These are phyloP conservation scores for Aspergillus sp. DNA, from an alignment of 2,329 filamentous ascomycete species.

Conservation along the genomic window DNA sequence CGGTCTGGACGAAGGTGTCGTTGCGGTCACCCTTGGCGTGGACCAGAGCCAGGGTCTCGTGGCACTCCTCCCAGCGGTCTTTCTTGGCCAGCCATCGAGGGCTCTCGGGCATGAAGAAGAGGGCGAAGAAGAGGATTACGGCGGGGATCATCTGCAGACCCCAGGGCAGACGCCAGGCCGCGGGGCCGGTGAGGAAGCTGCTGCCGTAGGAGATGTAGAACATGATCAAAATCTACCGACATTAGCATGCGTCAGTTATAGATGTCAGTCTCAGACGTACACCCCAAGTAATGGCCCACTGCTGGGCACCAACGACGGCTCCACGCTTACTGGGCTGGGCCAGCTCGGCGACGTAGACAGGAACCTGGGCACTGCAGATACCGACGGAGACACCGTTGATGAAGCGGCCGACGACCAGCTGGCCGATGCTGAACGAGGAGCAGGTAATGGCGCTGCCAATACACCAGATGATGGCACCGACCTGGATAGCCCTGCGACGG, in stretches of 20 bases:
- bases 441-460: slow-evolving; percentile 58
- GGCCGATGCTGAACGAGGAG: slow-evolving; percentile 62
- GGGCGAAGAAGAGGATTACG: slow-evolving; percentile 56
- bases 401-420: slow-evolving; percentile 68
- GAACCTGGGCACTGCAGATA: slow-evolving; percentile 69
- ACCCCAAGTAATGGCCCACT: slow-evolving; percentile 73
- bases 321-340: slow-evolving; percentile 57
- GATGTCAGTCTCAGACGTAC: background rate
- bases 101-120: slow-evolving; percentile 56
- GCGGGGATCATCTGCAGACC: slow-evolving; percentile 64
- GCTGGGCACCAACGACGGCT: slow-evolving; percentile 69
- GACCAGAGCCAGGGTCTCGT: slow-evolving; percentile 53
- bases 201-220: slow-evolving; percentile 64
- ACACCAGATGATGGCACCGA: slow-evolving; percentile 51
- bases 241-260: background rate
- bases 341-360: slow-evolving; percentile 69
- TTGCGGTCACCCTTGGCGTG: slow-evolving; percentile 66
- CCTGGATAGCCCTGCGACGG: slow-evolving; percentile 52
- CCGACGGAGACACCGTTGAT: slow-evolving; percentile 72
- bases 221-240: slow-evolving; percentile 60
- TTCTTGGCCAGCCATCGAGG: slow-evolving; percentile 64
- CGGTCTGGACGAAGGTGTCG: slow-evolving; percentile 64
- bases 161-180: slow-evolving; percentile 65
- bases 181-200: slow-evolving; percentile 57
- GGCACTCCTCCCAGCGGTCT: slow-evolving; percentile 58